Evolutionary conservation across 176 grass and related monocot species (phyloP).

Genomic region (Panicum miliaceum): DNA sequence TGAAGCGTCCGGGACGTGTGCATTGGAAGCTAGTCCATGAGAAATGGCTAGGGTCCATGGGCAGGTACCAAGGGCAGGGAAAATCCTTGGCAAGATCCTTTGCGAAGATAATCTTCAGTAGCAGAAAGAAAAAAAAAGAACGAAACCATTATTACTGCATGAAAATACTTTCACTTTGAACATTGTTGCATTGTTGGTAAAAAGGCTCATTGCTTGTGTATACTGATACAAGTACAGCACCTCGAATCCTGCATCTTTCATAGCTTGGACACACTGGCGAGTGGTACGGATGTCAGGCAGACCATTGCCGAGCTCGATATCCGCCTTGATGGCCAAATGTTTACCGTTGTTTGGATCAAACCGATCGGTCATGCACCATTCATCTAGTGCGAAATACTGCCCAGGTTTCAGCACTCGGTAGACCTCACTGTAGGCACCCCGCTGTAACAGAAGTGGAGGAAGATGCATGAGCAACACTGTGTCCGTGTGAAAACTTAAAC

Average conservation of each 20-base stretch:
- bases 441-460: background rate
- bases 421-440: conserved; percentile 49
- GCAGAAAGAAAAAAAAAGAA: background rate
- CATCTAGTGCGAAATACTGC: conserved; percentile 44
- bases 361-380: conserved; percentile 50
- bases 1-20: conserved; percentile 25
- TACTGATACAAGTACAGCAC: background rate
- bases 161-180: too few relatives aligned
- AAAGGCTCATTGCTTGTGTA: too few relatives aligned
- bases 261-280: conserved; percentile 44
- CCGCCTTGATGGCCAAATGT: conserved; percentile 44
- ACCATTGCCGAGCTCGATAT: conserved; percentile 52
- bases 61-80: conserved; percentile 53
- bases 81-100: conserved; percentile 46
- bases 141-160: too few relatives aligned
- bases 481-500: too few relatives aligned
- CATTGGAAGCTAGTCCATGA: conserved; percentile 42
- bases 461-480: too few relatives aligned
- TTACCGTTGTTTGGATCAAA: conserved; percentile 44
- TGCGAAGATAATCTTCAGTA: conserved; percentile 30
- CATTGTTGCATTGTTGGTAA: too few relatives aligned
- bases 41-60: conserved; percentile 25
- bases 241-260: conserved; percentile 57
- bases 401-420: conserved; percentile 53
- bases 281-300: conserved; percentile 47